Evolutionary conservation across 2,329 filamentous ascomycete genomes (phyloP).

Genomic region (Teratosphaeria nubilosa): DNA sequence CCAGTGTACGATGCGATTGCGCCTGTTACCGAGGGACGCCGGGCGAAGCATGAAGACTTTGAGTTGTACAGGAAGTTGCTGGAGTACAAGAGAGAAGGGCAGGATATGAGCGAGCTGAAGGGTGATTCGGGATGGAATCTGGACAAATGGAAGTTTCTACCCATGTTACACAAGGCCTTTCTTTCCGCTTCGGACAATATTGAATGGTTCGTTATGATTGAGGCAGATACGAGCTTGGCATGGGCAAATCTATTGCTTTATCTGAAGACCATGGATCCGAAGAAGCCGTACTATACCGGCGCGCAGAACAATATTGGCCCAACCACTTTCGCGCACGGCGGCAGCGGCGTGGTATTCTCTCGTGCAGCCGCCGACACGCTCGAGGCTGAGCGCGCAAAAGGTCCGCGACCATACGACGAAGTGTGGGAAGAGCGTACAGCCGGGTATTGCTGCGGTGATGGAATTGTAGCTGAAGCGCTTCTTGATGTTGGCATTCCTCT

Average conservation of each 20-base stretch:
- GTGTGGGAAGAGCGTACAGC: constrained; percentile 34
- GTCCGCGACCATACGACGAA: constrained; percentile 25
- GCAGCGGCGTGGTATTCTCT: constrained; percentile 36
- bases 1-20: constrained; percentile 25
- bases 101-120: constrained; percentile 21
- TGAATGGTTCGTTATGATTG: constrained; percentile 48
- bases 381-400: constrained; percentile 28
- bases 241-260: constrained; percentile 40
- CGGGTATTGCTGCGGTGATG: constrained; percentile 46
- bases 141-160: constrained; percentile 50
- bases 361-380: constrained; percentile 28
- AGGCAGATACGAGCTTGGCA: constrained; percentile 44
- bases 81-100: constrained; percentile 21
- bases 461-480: constrained; percentile 41
- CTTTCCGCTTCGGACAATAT: constrained; percentile 34
- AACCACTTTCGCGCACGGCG: constrained; percentile 33
- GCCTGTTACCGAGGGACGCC: constrained; percentile 17
- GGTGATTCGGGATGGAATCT: constrained; percentile 40
- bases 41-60: constrained; percentile 24
- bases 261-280: constrained; percentile 39
- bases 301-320: constrained; percentile 30
- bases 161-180: constrained; percentile 45
- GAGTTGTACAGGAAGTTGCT: constrained; percentile 23
- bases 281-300: constrained; percentile 39
- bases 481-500: constrained; percentile 36